Conservation (phyloP, 306 rosid species). For the Trichosanthes cucumerina region DNA sequence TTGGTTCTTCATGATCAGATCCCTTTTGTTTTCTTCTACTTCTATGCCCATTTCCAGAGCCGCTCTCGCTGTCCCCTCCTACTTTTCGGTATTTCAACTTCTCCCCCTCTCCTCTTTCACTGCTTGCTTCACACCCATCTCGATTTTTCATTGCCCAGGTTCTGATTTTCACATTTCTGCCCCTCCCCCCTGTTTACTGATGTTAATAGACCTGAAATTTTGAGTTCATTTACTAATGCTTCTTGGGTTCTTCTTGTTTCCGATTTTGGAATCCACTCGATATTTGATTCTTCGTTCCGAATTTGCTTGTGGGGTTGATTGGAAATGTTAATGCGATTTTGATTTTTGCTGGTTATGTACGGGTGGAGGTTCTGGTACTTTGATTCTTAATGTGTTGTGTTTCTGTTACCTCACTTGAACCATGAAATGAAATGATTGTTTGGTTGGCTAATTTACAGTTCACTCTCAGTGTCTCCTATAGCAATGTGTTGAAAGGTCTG, state of each 20-base stretch:
- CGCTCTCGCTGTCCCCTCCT: background rate
- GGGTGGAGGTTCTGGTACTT: background rate
- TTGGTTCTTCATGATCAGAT: conserved; percentile 2
- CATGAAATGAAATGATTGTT: background rate
- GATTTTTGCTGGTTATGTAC: background rate
- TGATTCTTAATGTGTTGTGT: background rate
- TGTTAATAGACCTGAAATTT: background rate
- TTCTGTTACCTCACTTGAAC: background rate
- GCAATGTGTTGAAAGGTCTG: background rate
- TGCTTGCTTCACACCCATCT: background rate
- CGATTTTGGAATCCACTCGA: background rate
- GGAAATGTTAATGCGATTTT: background rate
- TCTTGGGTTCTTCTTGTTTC: background rate
- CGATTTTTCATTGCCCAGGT: background rate
- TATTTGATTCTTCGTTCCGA: background rate
- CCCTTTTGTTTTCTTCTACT: background rate
- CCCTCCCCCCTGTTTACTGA: background rate
- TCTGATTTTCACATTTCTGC: background rate
- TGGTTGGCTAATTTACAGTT: background rate
- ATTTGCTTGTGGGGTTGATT: background rate
- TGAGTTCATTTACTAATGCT: background rate
- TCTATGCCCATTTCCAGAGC: background rate
- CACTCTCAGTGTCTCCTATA: background rate
- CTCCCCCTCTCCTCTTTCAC: background rate
- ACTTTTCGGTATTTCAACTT: background rate